Evolutionary conservation across 306 rosid species (phyloP), one percentile per base, ranked within the genome.

Genomic region (Sicyos baderoa): DNA sequence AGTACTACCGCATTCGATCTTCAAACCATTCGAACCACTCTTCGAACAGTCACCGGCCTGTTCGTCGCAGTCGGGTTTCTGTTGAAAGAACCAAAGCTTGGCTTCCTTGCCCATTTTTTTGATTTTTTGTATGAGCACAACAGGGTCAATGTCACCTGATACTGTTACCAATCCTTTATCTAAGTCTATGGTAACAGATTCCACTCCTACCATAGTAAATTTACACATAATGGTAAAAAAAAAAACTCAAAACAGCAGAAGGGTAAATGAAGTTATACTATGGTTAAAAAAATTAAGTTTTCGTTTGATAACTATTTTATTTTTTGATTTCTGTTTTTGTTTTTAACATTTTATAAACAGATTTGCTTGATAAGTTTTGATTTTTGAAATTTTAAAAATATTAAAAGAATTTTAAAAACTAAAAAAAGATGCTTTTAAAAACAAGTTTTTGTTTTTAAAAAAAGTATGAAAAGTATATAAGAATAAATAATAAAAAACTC

Each of bases 151-250:
- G 73, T 51, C 49, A 4, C 73, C 73, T 23, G 9, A 9, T 8
- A 69, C 18, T 16, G 60, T 69, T 16, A 69, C 73, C 45, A 51
- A 42, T 29, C 73, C 73, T 29, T 69, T 10, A n/a, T 69, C 1
- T 35, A 1, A 27, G 48, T 51, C 29, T 50, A 69, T n/a, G 23
- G 61, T 5, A 1, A 53, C 73, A n/a, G 73, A 69, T 69, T 69
- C 16, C 60, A 69, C 73, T 51, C 60, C 73, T 69, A 12, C 60
- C 73, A 29, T 11, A 65, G 40, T 45, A 65, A 45, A 65, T 65
- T 65, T 21, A 45, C 70, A 65, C 5, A n/a, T 1, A 3, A 35
- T 8, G 50, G 66, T 9, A 0, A 35, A 40, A 17, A 35, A 40
- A 17, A 12, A 63, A 19, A 18, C 10, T 40, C 29, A 63, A 54